Evolutionary conservation across 2,329 filamentous ascomycete species (phyloP), one percentile per base, ranked within the genome.

Genomic region (Volutella citrinella): DNA sequence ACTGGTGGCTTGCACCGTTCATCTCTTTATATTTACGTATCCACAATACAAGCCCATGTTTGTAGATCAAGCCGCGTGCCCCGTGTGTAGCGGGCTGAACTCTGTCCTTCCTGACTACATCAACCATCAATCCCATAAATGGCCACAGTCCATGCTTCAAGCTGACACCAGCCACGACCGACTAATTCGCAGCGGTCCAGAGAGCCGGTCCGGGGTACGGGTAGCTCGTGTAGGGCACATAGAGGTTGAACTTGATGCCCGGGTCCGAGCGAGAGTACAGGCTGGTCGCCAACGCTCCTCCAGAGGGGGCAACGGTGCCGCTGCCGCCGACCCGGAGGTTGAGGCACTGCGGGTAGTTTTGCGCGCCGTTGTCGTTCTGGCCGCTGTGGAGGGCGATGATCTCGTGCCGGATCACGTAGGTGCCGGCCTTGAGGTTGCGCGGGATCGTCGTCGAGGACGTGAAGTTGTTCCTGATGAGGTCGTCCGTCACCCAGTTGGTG

Each of bases 331-430:
- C 60, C 45, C 63, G 55, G 20, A 71, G 53, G 48, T 70, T 71
- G 36, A 70, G 51, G 48, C 70, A 73, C 56, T 70, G 65, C n/a
- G 69, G 69, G 49, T 74, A 73, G 42, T 63, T 60, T 54, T 74
- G 69, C 4, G 69, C 69, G 16, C 68, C 68, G 40, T 68, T 65
- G 40, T 64, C 63, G 7, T 46, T 33, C 23, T 55, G 51, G 2
- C 62, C 65, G 4, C n/a, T n/a, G n/a, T n/a, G n/a, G n/a, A n/a
- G n/a, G n/a, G n/a, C n/a, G n/a, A n/a, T n/a, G n/a, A n/a, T 68
- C 51, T 73, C 70, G 48, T 72, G 69, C 12, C 70, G 64, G 27
- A 74, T 42, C 27, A 74, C 65, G 45, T 72, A 73, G 47, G 59
- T 50, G 15, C 60, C 60, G 11, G 60, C 34, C 22, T 51, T 54